Base-by-base conservation (phyloP, 2,329 filamentous ascomycete genomes). In the Cordyceps cicadae region DNA sequence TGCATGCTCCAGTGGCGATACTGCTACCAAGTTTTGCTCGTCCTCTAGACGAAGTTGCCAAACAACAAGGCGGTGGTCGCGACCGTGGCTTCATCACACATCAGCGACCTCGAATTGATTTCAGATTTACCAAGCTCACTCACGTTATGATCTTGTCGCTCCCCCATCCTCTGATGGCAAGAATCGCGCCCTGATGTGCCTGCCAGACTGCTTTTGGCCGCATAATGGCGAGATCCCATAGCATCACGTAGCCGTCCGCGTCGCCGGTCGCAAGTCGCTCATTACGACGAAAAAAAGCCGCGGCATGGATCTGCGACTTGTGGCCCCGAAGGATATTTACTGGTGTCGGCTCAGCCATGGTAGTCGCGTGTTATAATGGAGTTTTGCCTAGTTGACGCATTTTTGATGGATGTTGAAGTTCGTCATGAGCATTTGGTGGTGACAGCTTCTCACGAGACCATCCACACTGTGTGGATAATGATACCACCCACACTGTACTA, bases 141-240 rank as follows among this genome's bases (percentile, higher is more conserved):
- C 81, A 96, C 89, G 92, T 96, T 72, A 96, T 88, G 61, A 97
- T 76, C 66, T 82, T 87, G 63, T 89, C 84, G n/a, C 74, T 66
- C 3, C 82, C 84, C 87, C 92, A 96, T 41, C 80, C 85, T 52
- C 81, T 81, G 46, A 94, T 79, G 4, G 87, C 89, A 17, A 97
- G 79, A 32, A 97, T 86, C 21, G 90, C 83, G 39, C 83, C 87
- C 50, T 84, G 79, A 72, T 99, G 94, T 1, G 91, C 89, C 68
- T 84, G 87, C 94, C 94, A 99, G 3, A 94, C 90, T 1, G 88
- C 90, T 9, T 85, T 80, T 0, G 93, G 84, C 39, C 94, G 83
- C 78, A 95, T 92, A 56, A 87, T 89, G 29, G 87, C 82, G 45
- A 96, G 77, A 70, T 90, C 87, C 94, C 94, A 99, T 24, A 92